Percentiles rank a stretch among this genome's conserved stretches.
Evolutionary conservation across 495 filamentous ascomycete species (phyloP).

Genomic region (Astrothelium macrocarpum): DNA sequence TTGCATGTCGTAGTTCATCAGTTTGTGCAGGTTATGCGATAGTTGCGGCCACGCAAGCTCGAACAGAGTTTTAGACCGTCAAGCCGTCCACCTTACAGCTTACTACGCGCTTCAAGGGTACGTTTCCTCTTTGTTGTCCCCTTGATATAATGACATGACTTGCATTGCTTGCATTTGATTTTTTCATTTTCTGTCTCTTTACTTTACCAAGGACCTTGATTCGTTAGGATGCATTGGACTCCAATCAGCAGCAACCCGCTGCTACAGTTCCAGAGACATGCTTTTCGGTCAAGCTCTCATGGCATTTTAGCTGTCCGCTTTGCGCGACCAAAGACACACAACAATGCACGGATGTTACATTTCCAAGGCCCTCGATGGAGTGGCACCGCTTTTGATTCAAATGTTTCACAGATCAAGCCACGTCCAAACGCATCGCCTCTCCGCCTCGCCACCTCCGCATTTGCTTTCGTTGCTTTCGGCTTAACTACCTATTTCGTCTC

Average conservation of each 20-base stretch:
- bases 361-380: neutral
- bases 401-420: neutral
- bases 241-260: neutral
- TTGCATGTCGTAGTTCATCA: neutral
- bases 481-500: neutral
- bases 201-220: no score
- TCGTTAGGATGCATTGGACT: neutral
- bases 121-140: slow-evolving; percentile 3
- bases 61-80: neutral
- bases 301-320: slow-evolving; percentile 1
- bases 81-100: neutral
- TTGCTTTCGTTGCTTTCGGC: neutral
- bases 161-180: neutral
- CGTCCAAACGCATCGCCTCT: neutral
- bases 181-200: neutral
- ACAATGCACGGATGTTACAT: slow-evolving; percentile 1
- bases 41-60: neutral
- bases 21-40: neutral
- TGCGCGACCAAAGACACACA: slow-evolving; percentile 1
- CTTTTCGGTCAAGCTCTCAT: neutral
- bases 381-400: neutral
- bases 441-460: neutral
- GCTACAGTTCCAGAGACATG: neutral
- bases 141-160: neutral
- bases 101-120: neutral